A percentile compares a stretch with the other conserved stretches of the same genome.
Conservation (phyloP, 2,329 filamentous ascomycete species). For the Aspergillus sergii region DNA sequence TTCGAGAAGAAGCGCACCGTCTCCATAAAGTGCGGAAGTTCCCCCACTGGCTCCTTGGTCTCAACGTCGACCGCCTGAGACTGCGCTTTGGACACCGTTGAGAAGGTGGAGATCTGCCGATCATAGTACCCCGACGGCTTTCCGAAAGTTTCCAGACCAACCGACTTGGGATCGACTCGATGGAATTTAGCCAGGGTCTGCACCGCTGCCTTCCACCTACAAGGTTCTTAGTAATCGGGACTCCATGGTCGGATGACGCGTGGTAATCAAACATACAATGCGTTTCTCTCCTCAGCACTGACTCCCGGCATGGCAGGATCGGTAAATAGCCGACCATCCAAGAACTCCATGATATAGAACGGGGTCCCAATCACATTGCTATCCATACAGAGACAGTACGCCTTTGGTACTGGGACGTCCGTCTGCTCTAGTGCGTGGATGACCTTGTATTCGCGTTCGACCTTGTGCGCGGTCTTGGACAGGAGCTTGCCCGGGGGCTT, state of each 20-base stretch:
- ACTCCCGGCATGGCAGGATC: conserved; percentile 80
- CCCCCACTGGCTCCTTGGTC: conserved; percentile 73
- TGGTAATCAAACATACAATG: conserved; percentile 58
- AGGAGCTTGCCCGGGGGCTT: conserved; percentile 94
- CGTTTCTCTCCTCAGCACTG: conserved; percentile 66
- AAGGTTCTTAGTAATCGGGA: conserved; percentile 9
- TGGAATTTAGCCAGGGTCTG: conserved; percentile 85
- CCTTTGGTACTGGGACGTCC: conserved; percentile 81
- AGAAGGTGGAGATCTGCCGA: conserved; percentile 83
- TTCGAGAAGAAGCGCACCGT: conserved; percentile 78
- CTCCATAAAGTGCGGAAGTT: conserved; percentile 80
- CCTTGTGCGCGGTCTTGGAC: conserved; percentile 91
- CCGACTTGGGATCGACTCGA: conserved; percentile 65
- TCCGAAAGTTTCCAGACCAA: conserved; percentile 75
- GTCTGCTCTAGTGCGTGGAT: conserved; percentile 79
- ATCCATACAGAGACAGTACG: conserved; percentile 86
- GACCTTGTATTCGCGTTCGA: conserved; percentile 93
- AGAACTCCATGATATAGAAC: conserved; percentile 97
- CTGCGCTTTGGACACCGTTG: conserved; percentile 76
- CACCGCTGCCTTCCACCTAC: conserved; percentile 79
- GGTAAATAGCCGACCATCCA: conserved; percentile 91
- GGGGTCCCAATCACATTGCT: conserved; percentile 77
- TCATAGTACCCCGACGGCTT: conserved; percentile 76
- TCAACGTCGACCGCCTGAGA: conserved; percentile 75
- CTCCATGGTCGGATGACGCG: background rate